phyloP scores from a whole-genome alignment of 768 basidiomycete species.

The Suillus cothurnatus region DNA sequence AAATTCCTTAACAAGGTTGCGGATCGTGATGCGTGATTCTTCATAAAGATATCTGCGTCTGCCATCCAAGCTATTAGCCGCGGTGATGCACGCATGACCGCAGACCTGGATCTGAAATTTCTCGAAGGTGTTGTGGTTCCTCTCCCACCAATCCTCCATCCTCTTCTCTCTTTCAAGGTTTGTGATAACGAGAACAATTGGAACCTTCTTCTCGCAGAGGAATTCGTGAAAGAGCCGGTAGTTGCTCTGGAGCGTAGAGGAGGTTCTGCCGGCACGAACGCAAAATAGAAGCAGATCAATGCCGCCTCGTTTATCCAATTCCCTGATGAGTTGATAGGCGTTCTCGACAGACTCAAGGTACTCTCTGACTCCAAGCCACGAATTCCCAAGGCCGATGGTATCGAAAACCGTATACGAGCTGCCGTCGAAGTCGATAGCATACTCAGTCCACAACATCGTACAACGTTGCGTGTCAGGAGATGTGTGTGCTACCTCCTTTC shows the following conservation, averaged over 20 bases:
- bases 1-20: slow-evolving; percentile 19
- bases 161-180: slow-evolving; percentile 28
- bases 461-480: slow-evolving; percentile 1
- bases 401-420: slow-evolving; percentile 17
- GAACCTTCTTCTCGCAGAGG: slow-evolving; percentile 14
- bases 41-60: slow-evolving; percentile 31
- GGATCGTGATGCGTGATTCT: slow-evolving; percentile 32
- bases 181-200: slow-evolving; percentile 32
- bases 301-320: slow-evolving; percentile 8
- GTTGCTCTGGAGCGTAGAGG: slow-evolving; percentile 7
- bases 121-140: slow-evolving; percentile 21
- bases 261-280: slow-evolving; percentile 13
- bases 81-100: slow-evolving; percentile 43
- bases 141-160: slow-evolving; percentile 39
- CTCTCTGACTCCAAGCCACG: background rate
- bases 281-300: slow-evolving; percentile 22
- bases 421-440: background rate
- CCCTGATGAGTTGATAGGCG: background rate
- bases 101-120: slow-evolving; percentile 22
- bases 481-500: background rate
- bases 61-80: slow-evolving; percentile 29
- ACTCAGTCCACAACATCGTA: background rate
- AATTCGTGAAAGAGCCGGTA: slow-evolving; percentile 19
- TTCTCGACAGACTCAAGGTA: slow-evolving; percentile 4
- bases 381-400: slow-evolving; percentile 21